phyloP scores from a whole-genome alignment of 2,329 filamentous ascomycete species.

The Camillea tinctor region DNA sequence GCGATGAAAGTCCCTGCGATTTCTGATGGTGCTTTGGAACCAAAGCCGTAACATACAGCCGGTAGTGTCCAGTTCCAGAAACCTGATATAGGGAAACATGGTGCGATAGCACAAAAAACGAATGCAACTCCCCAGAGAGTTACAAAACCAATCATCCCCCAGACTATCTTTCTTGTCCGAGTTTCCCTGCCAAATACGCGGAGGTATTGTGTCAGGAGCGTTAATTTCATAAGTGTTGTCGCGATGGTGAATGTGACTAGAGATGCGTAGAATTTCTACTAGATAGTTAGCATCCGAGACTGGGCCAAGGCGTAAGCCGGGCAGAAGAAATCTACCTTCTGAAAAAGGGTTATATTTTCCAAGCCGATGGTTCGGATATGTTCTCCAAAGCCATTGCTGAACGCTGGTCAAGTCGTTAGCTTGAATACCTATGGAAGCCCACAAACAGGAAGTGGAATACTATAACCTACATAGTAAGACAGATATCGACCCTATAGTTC shows the following conservation, averaged over 20 bases:
- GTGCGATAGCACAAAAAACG: conserved; percentile 29
- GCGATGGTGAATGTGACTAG: conserved; percentile 34
- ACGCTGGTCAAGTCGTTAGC: conserved; percentile 13
- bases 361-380: conserved; percentile 23
- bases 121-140: conserved; percentile 33
- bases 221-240: conserved; percentile 37
- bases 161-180: conserved; percentile 22
- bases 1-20: conserved; percentile 30
- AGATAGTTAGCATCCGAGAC: conserved; percentile 5
- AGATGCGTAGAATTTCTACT: conserved; percentile 34
- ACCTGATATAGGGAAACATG: conserved; percentile 31
- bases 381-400: conserved; percentile 29
- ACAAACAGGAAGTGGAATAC: not conserved
- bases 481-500: conserved; percentile 26
- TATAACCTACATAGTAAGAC: conserved; percentile 20
- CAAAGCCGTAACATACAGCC: conserved; percentile 32
- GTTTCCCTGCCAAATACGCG: conserved; percentile 31
- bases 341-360: conserved; percentile 21
- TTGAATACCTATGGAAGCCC: not conserved
- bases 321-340: conserved; percentile 18
- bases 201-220: conserved; percentile 37
- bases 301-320: not conserved
- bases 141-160: conserved; percentile 24
- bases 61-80: conserved; percentile 30
- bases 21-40: conserved; percentile 23